Evolutionary conservation across 148 eudicot species (phyloP), one percentile per base, ranked within the genome.

Genomic region (Amaranthus palmeri): DNA sequence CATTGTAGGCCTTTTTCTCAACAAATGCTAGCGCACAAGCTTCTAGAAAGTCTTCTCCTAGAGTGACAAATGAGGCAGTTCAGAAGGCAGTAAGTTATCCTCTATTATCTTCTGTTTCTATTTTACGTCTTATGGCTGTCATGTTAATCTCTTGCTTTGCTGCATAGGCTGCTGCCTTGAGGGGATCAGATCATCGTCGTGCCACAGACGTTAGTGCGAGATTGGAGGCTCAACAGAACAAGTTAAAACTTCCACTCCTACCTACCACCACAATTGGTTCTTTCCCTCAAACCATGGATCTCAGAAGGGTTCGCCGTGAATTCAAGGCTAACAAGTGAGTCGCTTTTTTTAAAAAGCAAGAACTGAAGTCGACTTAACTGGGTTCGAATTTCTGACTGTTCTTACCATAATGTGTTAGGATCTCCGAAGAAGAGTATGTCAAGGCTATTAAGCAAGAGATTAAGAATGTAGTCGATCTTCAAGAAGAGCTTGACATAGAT

Each of bases 251-350:
- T 67, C 90, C 92, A 10, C 71, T 88, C 58, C 81, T 90, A 25
- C 96, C 96, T 72, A 90, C 90, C 62, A 88, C 96, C 44, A 90
- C 92, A 25, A 81, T 79, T 50, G 96, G 96, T 40, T 90, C 96
- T 64, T 90, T 86, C 81, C 96, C 96, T 57, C 96, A 90, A 68
- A 90, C 90, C n/a, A 78, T 83, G 76, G 96, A 86, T 55, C 77
- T 90, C 44, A 88, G 96, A 81, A 88, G 76, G 81, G 73, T 85
- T 41, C 90, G 92, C 56, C 88, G 87, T 63, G 96, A 90, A 61
- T 88, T 79, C 81, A 90, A 90, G 77, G 88, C 92, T 58, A 86
- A 82, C 58, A 86, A 80, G 96, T 90, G 69, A 74, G 86, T 67
- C 45, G 25, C 52, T 52, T 44, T 17, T 44, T 3, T 14, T 57